Conservation (phyloP, 116 monocot species). For the Posidonia oceanica region DNA sequence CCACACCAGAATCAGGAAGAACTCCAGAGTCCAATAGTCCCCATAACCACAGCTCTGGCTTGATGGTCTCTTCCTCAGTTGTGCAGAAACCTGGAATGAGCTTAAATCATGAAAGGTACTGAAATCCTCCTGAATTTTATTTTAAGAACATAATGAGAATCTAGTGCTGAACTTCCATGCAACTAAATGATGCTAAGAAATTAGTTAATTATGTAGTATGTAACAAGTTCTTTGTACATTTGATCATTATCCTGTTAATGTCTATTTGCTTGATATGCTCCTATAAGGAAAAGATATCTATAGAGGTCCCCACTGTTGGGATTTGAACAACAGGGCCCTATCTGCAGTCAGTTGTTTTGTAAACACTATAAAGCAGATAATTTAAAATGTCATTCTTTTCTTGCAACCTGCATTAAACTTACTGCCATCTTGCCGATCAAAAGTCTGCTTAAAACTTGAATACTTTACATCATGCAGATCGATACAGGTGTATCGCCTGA, state of each 20-base stretch:
- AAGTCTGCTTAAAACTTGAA: not conserved
- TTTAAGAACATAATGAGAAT: not conserved
- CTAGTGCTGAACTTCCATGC: not conserved
- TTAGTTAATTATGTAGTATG: not conserved
- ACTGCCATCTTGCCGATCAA: not conserved
- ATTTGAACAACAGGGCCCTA: too few relatives aligned
- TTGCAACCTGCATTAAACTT: not conserved
- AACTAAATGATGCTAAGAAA: not conserved
- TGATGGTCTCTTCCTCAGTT: slow-evolving; percentile 8
- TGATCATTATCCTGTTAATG: too few relatives aligned
- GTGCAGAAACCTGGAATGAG: slow-evolving; percentile 10
- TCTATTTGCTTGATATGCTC: too few relatives aligned
- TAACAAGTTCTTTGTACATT: too few relatives aligned
- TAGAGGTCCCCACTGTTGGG: too few relatives aligned
- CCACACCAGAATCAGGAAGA: slow-evolving; percentile 13
- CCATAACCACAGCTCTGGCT: slow-evolving; percentile 13
- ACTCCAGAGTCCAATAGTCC: slow-evolving; percentile 16
- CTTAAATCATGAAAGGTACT: slow-evolving; percentile 35
- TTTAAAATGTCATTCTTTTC: not conserved
- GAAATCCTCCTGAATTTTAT: not conserved
- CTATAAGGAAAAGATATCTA: too few relatives aligned
- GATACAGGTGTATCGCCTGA: slow-evolving; percentile 4
- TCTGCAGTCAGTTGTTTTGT: too few relatives aligned
- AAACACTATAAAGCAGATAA: too few relatives aligned
- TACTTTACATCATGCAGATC: slow-evolving; percentile 2